phyloP scores from a whole-genome alignment of 768 basidiomycete species.

The Leccinum pellstonianum region DNA sequence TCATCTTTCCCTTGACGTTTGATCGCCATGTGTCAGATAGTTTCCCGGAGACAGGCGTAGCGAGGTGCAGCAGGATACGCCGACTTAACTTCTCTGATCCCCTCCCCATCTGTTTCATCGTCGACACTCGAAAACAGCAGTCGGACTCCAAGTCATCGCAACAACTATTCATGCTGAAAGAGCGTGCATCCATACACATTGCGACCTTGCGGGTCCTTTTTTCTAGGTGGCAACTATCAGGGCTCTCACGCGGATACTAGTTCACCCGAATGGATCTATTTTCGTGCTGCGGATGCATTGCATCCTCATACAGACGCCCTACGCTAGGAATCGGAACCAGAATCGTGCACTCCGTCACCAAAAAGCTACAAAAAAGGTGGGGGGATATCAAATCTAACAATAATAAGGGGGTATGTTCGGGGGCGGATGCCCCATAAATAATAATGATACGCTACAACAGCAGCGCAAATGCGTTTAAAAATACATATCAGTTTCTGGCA shows the following conservation, averaged over 20 bases:
- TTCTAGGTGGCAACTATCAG: neutral
- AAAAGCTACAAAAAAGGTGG: conserved; percentile 20
- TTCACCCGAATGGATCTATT: neutral
- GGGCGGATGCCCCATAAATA: conserved; percentile 13
- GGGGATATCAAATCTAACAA: conserved; percentile 9
- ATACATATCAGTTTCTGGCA: conserved; percentile 24
- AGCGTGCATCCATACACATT: neutral
- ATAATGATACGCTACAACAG: conserved; percentile 18
- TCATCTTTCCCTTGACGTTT: conserved; percentile 23
- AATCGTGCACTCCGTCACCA: neutral
- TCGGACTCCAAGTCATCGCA: conserved; percentile 11
- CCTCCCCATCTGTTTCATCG: conserved; percentile 27
- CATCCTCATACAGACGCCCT: neutral
- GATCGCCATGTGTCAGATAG: conserved; percentile 26
- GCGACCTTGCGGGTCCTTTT: neutral
- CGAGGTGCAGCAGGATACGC: conserved; percentile 21
- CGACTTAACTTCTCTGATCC: conserved; percentile 1
- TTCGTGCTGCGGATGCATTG: neutral
- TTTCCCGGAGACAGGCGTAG: conserved; percentile 19
- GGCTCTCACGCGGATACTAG: conserved; percentile 9
- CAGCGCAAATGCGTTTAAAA: conserved; percentile 17
- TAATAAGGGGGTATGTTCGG: conserved; percentile 18
- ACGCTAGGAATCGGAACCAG: neutral
- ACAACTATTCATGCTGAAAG: conserved; percentile 8
- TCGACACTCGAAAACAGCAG: conserved; percentile 12